Conservation (phyloP, 768 basidiomycete genomes). For the Mycena alexandri region DNA sequence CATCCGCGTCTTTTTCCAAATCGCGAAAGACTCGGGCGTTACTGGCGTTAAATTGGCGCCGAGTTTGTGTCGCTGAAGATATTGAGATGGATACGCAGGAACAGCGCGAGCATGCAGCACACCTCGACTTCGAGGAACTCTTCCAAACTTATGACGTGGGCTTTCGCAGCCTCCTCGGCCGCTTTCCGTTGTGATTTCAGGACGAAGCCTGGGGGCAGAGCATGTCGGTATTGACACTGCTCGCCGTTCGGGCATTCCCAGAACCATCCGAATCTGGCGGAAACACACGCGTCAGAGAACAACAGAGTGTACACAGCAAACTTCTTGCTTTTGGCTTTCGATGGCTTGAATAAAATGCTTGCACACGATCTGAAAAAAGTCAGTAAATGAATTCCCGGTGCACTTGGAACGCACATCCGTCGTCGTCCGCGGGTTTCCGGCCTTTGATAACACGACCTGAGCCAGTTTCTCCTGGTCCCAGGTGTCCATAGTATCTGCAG, state of each 20-base stretch:
- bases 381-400: not conserved
- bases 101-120: conserved; percentile 39
- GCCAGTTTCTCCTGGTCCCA: conserved; percentile 97
- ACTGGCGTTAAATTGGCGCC: conserved; percentile 92
- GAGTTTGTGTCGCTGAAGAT: conserved; percentile 89
- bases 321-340: conserved; percentile 81
- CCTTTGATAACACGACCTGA: conserved; percentile 87
- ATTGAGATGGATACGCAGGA: conserved; percentile 14
- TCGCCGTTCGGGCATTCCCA: conserved; percentile 95
- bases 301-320: not conserved
- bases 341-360: conserved; percentile 98
- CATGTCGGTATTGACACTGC: conserved; percentile 85
- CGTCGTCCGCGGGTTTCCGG: conserved; percentile 90
- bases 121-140: conserved; percentile 99
- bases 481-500: conserved; percentile 92
- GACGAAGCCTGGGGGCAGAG: conserved; percentile 90
- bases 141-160: conserved; percentile 90
- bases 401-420: conserved; percentile 75
- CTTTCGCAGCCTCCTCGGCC: conserved; percentile 92
- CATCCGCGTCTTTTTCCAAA: conserved; percentile 96
- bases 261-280: conserved; percentile 87
- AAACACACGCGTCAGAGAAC: not conserved
- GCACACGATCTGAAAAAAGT: conserved; percentile 86
- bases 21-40: conserved; percentile 89
- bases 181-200: conserved; percentile 89